Base-by-base conservation (phyloP, 73 alveolate genomes). In the Symbiodinium natans region DNA sequence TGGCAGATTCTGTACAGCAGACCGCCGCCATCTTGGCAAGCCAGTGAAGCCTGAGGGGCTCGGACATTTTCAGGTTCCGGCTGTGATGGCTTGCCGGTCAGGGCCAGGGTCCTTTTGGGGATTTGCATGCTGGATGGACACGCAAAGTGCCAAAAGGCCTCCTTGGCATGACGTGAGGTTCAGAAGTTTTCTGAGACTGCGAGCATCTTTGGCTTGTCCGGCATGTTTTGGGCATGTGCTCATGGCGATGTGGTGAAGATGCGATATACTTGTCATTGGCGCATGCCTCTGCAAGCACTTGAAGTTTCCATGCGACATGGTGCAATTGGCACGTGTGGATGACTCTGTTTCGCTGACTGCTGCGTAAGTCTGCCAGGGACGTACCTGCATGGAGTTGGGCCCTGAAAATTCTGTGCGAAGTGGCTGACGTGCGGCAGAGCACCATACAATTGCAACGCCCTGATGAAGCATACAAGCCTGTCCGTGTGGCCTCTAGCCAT, bases 111-210 rank as follows among this genome's bases (percentile, higher is more conserved):
- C n/a, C n/a, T n/a, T n/a, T n/a, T n/a, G n/a, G n/a, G n/a, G n/a
- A n/a, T n/a, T n/a, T n/a, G n/a, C n/a, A n/a, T n/a, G n/a, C n/a
- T n/a, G n/a, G n/a, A n/a, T n/a, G n/a, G n/a, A n/a, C n/a, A n/a
- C 63, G 63, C 63, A 17, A 48, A 48, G 63, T 17, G 63, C 63
- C 63, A 48, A n/a, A n/a, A n/a, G n/a, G n/a, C n/a, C n/a, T n/a
- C n/a, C n/a, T n/a, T n/a, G n/a, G n/a, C n/a, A n/a, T 27, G 68
- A 36, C 68, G 25, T 36, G 71, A 90, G 97, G 97, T 90, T n/a
- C 97, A 83, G 27, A 29, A 90, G 56, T 84, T 90, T 3, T 71
- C 88, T 1, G 97, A 90, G 80, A 90, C 97, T 10, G 97, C 97
- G 21, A 90, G 88, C 39, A 90, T 90, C 41, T 71, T 90, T 17